Evolutionary conservation across 2,329 filamentous ascomycete species (phyloP), one percentile per base, ranked within the genome.

Genomic region (Geosmithia flava): DNA sequence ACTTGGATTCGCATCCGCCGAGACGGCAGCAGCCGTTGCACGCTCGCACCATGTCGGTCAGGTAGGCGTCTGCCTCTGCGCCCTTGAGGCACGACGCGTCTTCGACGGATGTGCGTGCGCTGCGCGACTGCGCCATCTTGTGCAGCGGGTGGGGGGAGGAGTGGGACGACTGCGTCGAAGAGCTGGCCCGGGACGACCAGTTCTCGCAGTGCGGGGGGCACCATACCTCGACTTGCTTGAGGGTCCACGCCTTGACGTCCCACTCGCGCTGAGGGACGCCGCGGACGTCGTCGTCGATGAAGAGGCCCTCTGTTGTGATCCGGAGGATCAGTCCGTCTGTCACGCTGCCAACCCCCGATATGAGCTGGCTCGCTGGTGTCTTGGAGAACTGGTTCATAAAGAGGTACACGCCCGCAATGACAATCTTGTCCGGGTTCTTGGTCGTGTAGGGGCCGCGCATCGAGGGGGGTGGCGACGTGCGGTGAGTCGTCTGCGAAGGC

Each of bases 201-300:
- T 69, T 69, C 62, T 77, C 68, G 63, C 68, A 78, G 64, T 83
- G 78, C 59, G 78, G 74, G 59, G 81, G 79, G 62, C 83, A 89
- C 80, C 84, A 87, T 71, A 93, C 83, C 76, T 97, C 93, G 65
- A 94, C 81, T 54, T 85, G 71, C 68, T 95, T 96, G 67, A 98
- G 78, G 42, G 89, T 95, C 93, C 93, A 97, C 23, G 91, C 90
- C 66, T 97, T 97, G 60, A 97, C 81, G 63, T 98, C 93, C 93
- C 93, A 98, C 68, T 98, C 93, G 51, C 93, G 81, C 67, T 97
- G 89, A n/a, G 87, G 83, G 16, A 96, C 87, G 52, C 82, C 81
- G 43, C 90, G 82, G 47, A 96, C 79, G 63, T 97, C 93, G 63
- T 98, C 93, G 62, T 98, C 93, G 60, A 98, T 93, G 67, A 97